Conservation (phyloP, 2,329 filamentous ascomycete genomes). For the Sporothrix schenckii region DNA sequence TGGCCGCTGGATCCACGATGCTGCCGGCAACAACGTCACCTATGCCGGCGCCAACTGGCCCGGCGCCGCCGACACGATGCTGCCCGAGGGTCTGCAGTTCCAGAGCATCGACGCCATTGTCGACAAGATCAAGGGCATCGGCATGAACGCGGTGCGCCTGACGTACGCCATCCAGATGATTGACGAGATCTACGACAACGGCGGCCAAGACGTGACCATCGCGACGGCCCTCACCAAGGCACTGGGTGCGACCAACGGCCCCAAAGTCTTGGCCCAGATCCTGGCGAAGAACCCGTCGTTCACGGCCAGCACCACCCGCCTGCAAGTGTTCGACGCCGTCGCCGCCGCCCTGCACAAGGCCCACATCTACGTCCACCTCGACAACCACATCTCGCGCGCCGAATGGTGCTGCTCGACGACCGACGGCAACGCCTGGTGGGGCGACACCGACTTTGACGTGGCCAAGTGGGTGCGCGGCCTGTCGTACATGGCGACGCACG, state of each 20-base stretch:
- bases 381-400: slow-evolving; percentile 63
- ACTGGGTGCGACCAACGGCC: slow-evolving; percentile 57
- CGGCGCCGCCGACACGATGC: slow-evolving; percentile 63
- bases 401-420: slow-evolving; percentile 60
- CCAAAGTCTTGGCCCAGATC: slow-evolving; percentile 54
- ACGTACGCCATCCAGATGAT: slow-evolving; percentile 68
- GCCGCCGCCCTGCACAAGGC: slow-evolving; percentile 60
- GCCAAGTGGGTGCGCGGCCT: slow-evolving; percentile 64
- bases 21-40: slow-evolving; percentile 49
- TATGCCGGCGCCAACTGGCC: slow-evolving; percentile 65
- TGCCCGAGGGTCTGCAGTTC: slow-evolving; percentile 66
- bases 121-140: slow-evolving; percentile 59
- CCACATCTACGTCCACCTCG: slow-evolving; percentile 60
- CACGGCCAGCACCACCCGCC: slow-evolving; percentile 55
- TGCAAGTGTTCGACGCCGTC: slow-evolving; percentile 64
- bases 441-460: slow-evolving; percentile 61
- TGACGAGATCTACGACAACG: slow-evolving; percentile 58
- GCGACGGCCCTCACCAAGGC: slow-evolving; percentile 42
- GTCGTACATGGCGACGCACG: slow-evolving; percentile 62
- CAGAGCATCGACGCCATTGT: slow-evolving; percentile 60
- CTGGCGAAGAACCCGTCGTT: slow-evolving; percentile 61
- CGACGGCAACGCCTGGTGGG: slow-evolving; percentile 65
- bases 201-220: slow-evolving; percentile 52
- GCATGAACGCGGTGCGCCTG: slow-evolving; percentile 65
- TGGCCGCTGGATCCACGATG: slow-evolving; percentile 50